These are phyloP conservation scores for Talaromyces atroroseus DNA, from an alignment of 2,329 filamentous ascomycete species.

Conservation along the genomic window DNA sequence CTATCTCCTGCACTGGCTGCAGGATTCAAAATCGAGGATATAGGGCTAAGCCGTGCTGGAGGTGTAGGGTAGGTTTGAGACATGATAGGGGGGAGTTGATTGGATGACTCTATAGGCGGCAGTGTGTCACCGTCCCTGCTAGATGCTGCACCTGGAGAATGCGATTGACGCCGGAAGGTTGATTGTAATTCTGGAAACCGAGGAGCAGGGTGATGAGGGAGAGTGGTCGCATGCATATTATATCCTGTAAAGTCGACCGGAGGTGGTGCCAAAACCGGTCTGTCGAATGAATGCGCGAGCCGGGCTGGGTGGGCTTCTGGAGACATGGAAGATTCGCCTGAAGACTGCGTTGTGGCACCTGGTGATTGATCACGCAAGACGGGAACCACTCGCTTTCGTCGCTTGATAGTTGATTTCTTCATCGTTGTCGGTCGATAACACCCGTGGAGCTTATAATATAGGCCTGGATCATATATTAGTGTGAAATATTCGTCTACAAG, in stretches of 20 bases:
- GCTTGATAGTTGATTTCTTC: constrained; percentile 97
- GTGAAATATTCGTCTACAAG: not conserved
- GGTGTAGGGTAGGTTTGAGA: constrained; percentile 29
- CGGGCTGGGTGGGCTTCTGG: constrained; percentile 35
- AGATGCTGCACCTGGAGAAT: constrained; percentile 17
- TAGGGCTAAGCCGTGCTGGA: constrained; percentile 65
- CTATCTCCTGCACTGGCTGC: constrained; percentile 17
- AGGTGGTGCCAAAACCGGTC: constrained; percentile 36
- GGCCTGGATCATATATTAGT: constrained; percentile 49
- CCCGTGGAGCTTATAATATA: constrained; percentile 95
- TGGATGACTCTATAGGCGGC: constrained; percentile 27
- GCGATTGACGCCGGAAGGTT: constrained; percentile 13
- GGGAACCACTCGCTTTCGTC: constrained; percentile 88
- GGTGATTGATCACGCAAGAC: constrained; percentile 52
- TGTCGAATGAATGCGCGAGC: constrained; percentile 35
- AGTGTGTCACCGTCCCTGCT: constrained; percentile 27
- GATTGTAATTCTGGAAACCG: constrained; percentile 27
- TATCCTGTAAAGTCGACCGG: constrained; percentile 49
- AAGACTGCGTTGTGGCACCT: constrained; percentile 34
- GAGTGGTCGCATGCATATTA: constrained; percentile 27
- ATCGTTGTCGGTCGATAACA: constrained; percentile 92
- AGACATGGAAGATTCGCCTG: constrained; percentile 38
- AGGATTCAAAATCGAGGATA: constrained; percentile 69
- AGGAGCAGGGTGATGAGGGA: constrained; percentile 27
- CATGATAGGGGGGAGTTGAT: constrained; percentile 37